Conservation (phyloP, 78 protist genomes). For the Protostelium mycophagum region DNA sequence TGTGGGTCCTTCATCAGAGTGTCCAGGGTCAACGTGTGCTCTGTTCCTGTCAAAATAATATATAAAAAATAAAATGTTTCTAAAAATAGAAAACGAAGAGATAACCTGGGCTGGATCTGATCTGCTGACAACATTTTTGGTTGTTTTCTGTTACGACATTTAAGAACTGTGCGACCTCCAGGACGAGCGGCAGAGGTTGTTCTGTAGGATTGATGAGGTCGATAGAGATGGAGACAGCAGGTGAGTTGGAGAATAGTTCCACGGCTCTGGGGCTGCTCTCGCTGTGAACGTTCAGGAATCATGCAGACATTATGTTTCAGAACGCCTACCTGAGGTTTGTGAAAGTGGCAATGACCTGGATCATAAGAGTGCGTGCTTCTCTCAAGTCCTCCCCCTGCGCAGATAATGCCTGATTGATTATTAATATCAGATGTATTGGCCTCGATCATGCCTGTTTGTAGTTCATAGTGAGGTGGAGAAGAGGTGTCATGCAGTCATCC, state of each 20-base stretch:
- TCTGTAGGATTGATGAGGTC: background rate
- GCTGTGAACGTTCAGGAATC: background rate
- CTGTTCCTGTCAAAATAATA: background rate
- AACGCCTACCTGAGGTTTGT: background rate
- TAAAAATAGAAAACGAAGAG: no score
- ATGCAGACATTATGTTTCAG: background rate
- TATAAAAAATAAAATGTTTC: no score
- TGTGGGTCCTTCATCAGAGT: background rate
- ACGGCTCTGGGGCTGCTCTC: background rate
- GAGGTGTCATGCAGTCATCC: background rate
- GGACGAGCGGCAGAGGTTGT: background rate
- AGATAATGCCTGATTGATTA: no score
- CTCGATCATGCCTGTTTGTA: background rate
- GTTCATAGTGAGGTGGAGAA: background rate
- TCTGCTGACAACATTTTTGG: background rate
- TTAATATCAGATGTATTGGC: background rate
- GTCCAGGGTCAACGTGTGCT: background rate
- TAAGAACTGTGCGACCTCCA: background rate
- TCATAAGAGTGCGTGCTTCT: background rate
- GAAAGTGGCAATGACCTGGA: background rate
- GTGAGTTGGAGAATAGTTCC: background rate
- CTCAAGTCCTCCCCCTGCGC: background rate
- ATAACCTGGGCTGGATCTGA: background rate
- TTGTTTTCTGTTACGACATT: background rate
- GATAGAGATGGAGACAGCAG: background rate